These are phyloP conservation scores for Myriosclerotinia curreyana DNA, from an alignment of 2,329 filamentous ascomycete genomes.

Conservation along the genomic window DNA sequence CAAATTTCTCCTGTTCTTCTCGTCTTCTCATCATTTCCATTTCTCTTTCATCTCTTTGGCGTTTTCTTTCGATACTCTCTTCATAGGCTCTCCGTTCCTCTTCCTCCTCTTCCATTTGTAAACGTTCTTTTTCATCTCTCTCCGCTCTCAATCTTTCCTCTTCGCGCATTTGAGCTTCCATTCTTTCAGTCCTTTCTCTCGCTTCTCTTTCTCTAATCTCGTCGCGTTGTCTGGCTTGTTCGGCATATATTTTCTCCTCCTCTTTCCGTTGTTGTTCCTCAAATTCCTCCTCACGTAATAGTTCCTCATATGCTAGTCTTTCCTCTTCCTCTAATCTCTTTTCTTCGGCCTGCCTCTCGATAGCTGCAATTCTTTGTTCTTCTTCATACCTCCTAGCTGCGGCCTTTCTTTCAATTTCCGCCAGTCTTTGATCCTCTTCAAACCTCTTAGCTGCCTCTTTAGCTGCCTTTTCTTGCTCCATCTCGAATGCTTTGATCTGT, in stretches of 20 bases:
- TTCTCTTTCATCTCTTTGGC: conserved; percentile 10
- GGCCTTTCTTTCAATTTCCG: conserved; percentile 7
- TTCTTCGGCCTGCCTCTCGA: conserved; percentile 1
- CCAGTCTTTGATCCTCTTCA: conserved; percentile 15
- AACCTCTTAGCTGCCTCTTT: conserved; percentile 22
- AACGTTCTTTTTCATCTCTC: conserved; percentile 17
- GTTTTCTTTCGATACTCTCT: conserved; percentile 6
- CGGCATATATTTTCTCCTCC: conserved; percentile 18
- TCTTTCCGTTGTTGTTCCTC: conserved; percentile 12
- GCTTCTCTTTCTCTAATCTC: conserved; percentile 12
- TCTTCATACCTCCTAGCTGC: conserved; percentile 13
- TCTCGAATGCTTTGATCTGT: conserved; percentile 22
- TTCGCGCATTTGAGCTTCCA: conserved; percentile 4
- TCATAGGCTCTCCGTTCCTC: conserved; percentile 18
- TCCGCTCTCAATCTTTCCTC: conserved; percentile 11
- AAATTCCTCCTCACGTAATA: conserved; percentile 13
- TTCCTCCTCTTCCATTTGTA: conserved; percentile 21
- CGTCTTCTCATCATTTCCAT: conserved; percentile 3
- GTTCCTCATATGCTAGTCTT: conserved; percentile 13
- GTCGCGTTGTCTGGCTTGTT: conserved; percentile 16
- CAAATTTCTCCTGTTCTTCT: conserved; percentile 16
- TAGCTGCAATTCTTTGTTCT: conserved; percentile 16
- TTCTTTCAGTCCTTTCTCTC: conserved; percentile 6
- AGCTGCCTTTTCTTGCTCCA: conserved; percentile 16
- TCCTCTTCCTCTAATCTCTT: conserved; percentile 15